These are phyloP conservation scores for Serpula lacrymans DNA, from an alignment of 768 basidiomycete genomes.

Conservation along the genomic window DNA sequence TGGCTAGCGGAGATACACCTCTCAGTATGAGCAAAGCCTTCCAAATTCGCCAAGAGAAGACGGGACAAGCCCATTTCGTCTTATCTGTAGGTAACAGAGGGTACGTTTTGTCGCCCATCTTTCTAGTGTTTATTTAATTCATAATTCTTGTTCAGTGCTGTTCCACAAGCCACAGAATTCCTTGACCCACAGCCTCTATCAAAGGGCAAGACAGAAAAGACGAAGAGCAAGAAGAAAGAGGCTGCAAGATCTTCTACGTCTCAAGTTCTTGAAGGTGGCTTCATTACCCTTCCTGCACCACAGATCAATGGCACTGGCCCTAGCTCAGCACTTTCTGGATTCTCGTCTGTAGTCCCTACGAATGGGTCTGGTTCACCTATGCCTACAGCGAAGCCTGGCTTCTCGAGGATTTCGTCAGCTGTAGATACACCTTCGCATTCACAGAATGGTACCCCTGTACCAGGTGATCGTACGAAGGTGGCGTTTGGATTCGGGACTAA, in stretches of 20 bases:
- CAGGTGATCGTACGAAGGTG: conserved; percentile 68
- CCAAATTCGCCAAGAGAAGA: conserved; percentile 88
- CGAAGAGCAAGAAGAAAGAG: conserved; percentile 78
- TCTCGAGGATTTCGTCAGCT: conserved; percentile 69
- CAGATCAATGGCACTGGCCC: conserved; percentile 39
- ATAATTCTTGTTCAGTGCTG: conserved; percentile 51
- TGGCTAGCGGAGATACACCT: conserved; percentile 94
- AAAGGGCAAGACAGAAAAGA: conserved; percentile 81
- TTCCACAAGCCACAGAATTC: conserved; percentile 81
- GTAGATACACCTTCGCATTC: conserved; percentile 44
- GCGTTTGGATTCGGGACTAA: conserved; percentile 76
- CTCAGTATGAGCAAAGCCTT: conserved; percentile 94
- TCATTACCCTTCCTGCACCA: conserved; percentile 71
- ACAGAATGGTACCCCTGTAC: conserved; percentile 50
- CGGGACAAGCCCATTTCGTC: conserved; percentile 95
- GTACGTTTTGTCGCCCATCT: conserved; percentile 38
- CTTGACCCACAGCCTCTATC: conserved; percentile 76
- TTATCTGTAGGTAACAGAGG: conserved; percentile 91
- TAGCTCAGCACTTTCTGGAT: conserved; percentile 44
- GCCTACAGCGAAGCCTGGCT: conserved; percentile 56
- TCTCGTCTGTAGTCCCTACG: conserved; percentile 22
- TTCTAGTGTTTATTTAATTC: too few relatives aligned
- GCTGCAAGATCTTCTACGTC: conserved; percentile 44
- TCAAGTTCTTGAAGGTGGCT: conserved; percentile 52
- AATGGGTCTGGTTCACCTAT: conserved; percentile 55